phyloP scores from a whole-genome alignment of 2,329 filamentous ascomycete species.

The Microdochium bolleyi region DNA sequence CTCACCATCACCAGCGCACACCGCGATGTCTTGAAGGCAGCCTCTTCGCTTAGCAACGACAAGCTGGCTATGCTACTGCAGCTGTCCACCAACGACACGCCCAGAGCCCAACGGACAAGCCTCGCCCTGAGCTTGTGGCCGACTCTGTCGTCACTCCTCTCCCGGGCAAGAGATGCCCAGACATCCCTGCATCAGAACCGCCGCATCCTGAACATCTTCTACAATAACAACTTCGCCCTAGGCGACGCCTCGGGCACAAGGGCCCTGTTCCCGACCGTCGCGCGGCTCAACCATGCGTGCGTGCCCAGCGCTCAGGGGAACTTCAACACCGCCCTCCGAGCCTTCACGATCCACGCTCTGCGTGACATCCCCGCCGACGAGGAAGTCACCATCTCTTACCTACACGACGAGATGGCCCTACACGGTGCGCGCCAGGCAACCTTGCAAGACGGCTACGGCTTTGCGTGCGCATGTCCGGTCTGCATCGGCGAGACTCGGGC shows the following conservation, averaged over 20 bases:
- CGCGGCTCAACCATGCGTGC: slow-evolving; percentile 15
- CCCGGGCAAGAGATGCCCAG: neutral
- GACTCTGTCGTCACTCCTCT: neutral
- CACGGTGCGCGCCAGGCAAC: slow-evolving; percentile 4
- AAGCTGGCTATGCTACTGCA: slow-evolving; percentile 4
- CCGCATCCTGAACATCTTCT: slow-evolving; percentile 10
- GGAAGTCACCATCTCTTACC: slow-evolving; percentile 12
- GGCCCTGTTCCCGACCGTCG: slow-evolving; percentile 11
- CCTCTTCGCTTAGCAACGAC: slow-evolving; percentile 4
- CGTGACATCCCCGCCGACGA: slow-evolving; percentile 11
- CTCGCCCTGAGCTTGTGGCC: neutral
- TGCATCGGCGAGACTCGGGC: slow-evolving; percentile 5
- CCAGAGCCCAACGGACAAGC: slow-evolving; percentile 2
- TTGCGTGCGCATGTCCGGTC: slow-evolving; percentile 10
- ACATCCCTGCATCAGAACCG: slow-evolving; percentile 6
- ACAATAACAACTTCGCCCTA: slow-evolving; percentile 14
- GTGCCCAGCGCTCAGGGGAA: slow-evolving; percentile 16
- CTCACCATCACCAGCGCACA: slow-evolving; percentile 10
- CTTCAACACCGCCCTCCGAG: slow-evolving; percentile 6
- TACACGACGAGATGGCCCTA: slow-evolving; percentile 6
- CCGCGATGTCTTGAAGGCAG: slow-evolving; percentile 7
- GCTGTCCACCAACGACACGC: slow-evolving; percentile 4
- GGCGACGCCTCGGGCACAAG: slow-evolving; percentile 1
- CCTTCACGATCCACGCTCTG: slow-evolving; percentile 13
- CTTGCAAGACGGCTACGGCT: slow-evolving; percentile 11